These are phyloP conservation scores for Hypholoma fasciculare DNA, from an alignment of 768 basidiomycete genomes.

Conservation along the genomic window DNA sequence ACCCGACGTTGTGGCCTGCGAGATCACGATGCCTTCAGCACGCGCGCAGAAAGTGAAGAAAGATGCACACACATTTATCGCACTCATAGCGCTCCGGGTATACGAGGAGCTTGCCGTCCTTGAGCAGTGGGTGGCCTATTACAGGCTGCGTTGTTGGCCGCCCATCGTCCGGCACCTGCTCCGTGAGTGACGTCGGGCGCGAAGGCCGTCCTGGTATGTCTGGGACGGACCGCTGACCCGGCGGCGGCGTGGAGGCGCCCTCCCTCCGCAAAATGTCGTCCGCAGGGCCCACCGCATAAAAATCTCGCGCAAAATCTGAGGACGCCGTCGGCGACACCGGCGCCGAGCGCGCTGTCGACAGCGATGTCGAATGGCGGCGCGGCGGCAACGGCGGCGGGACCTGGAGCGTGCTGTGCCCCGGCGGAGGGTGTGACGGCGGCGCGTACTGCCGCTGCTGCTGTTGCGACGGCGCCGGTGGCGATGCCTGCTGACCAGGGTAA, in stretches of 20 bases:
- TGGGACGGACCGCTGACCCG: constrained; percentile 21
- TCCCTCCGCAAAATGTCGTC: not conserved
- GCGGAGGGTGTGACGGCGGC: constrained; percentile 4
- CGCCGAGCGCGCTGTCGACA: constrained; percentile 5
- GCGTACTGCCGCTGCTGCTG: constrained; percentile 5
- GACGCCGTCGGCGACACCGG: constrained; percentile 8
- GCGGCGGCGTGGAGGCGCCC: constrained; percentile 20
- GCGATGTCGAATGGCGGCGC: constrained; percentile 19
- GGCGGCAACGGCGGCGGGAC: constrained; percentile 22
- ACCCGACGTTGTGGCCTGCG: constrained; percentile 75
- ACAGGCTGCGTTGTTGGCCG: constrained; percentile 63
- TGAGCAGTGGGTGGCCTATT: constrained; percentile 68
- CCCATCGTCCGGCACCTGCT: constrained; percentile 44
- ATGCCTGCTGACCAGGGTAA: constrained; percentile 24
- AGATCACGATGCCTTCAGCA: not conserved
- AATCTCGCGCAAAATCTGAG: constrained; percentile 66
- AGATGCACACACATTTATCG: constrained; percentile 56
- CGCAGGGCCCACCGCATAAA: constrained; percentile 51
- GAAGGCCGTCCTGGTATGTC: constrained; percentile 5
- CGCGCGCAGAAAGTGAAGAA: not conserved
- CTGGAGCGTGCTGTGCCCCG: not conserved
- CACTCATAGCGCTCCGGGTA: constrained; percentile 69
- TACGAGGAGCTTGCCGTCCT: constrained; percentile 60
- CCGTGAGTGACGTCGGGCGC: constrained; percentile 1
- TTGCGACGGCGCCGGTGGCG: not conserved